A percentile compares a stretch with the other conserved stretches of the same genome.
Evolutionary conservation across 2,329 filamentous ascomycete species (phyloP).

Genomic region (Fusarium bulbicola): DNA sequence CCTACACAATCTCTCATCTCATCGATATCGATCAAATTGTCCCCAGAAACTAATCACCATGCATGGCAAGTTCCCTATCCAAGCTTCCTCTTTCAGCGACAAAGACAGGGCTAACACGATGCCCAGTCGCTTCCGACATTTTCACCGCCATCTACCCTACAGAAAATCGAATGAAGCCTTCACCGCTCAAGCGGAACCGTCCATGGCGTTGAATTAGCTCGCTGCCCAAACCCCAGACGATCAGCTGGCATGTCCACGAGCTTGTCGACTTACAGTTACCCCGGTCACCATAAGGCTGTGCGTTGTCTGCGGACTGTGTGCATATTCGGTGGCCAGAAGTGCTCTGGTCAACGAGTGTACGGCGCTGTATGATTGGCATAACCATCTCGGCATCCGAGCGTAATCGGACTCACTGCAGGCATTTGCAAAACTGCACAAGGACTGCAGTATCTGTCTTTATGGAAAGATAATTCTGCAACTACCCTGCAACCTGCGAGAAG

Average conservation of each 20-base stretch:
- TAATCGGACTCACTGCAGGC: constrained; percentile 4
- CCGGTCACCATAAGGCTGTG: constrained; percentile 15
- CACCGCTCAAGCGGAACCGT: constrained; percentile 39
- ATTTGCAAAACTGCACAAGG: background rate
- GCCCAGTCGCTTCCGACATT: constrained; percentile 19
- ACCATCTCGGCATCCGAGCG: constrained; percentile 6
- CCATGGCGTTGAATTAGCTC: constrained; percentile 29
- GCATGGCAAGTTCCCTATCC: constrained; percentile 8
- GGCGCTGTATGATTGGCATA: constrained; percentile 6
- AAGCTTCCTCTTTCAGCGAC: constrained; percentile 17
- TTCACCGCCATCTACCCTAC: constrained; percentile 43
- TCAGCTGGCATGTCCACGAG: constrained; percentile 37
- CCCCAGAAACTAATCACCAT: background rate
- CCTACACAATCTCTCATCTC: background rate
- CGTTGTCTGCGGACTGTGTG: constrained; percentile 9
- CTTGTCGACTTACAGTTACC: constrained; percentile 20
- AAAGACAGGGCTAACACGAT: constrained; percentile 9
- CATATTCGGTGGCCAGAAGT: constrained; percentile 14
- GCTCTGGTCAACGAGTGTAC: constrained; percentile 23
- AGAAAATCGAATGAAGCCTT: constrained; percentile 23
- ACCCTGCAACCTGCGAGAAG: constrained; percentile 18
- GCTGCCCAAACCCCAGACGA: constrained; percentile 36
- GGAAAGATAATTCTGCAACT: constrained; percentile 21
- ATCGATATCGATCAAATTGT: background rate
- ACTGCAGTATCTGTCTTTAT: constrained; percentile 11